Base-by-base conservation (phyloP, 495 filamentous ascomycete species). In the Lichenothelia convexa region DNA sequence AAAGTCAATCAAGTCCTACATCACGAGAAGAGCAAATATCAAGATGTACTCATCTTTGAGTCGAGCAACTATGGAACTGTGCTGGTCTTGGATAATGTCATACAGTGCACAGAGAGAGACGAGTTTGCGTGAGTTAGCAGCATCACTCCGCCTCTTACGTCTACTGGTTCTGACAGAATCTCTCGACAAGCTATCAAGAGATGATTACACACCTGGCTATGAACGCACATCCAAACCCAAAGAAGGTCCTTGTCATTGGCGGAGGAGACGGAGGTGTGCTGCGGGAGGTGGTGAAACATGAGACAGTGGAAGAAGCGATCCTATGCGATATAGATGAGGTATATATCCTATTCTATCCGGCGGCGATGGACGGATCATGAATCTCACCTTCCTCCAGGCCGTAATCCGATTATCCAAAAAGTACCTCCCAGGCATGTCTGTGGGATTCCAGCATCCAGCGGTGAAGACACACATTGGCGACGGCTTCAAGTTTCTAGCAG, bases 121-220 rank as follows among this genome's bases (percentile, higher is more conserved):
- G 91, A 99, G 67, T 95, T 95, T 69, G 77, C 82, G 62, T 77
- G 64, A 27, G 70, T 55, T 35, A 34, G 17, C 57, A 35, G 61
- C 53, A 30, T 9, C 18, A 32, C 23, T 18, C 38, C 17, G 18
- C 4, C 12, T 24, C 17, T 29, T 15, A 22, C 21, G 29, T 29
- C 8, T 38, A 37, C 32, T 24, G 36, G 16, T 30, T 18, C 9
- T 23, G 12, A 34, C 35, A 50, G n/a, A n/a, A 48, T 18, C 7
- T 34, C 18, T 21, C n/a, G 22, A 27, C 2, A 9, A 75, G 71
- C 41, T 95, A 95, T 73, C 91, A 99, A 65, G 91, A 99, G 73
- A 99, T 99, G 89, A 99, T 99, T 64, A 83, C 89, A 40, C 85
- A 99, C 62, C 70, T 95, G 36, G 89, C 83, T 61, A 86, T 99